These are phyloP conservation scores for Carex cristatella DNA, from an alignment of 176 grass and related monocot genomes.

Conservation along the genomic window DNA sequence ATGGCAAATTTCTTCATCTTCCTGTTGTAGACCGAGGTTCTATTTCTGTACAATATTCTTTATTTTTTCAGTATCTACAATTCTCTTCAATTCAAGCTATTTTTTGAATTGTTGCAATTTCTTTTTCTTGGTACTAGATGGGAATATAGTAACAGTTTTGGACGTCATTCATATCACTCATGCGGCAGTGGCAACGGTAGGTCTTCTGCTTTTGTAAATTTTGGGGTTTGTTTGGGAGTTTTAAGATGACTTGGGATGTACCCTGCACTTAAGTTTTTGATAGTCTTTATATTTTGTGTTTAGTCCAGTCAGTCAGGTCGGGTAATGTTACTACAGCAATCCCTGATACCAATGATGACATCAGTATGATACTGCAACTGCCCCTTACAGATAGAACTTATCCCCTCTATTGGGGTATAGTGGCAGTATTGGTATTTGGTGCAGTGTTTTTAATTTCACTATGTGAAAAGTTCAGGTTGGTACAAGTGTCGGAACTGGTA, in stretches of 20 bases:
- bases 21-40: slow-evolving; percentile 84
- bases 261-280: background rate
- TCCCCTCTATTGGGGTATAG: background rate
- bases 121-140: slow-evolving; percentile 49
- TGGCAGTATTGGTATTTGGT: background rate
- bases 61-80: background rate
- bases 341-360: background rate
- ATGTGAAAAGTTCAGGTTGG: slow-evolving; percentile 45
- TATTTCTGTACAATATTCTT: background rate
- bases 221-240: background rate
- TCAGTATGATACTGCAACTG: background rate
- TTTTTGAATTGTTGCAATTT: background rate
- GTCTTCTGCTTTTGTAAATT: slow-evolving; percentile 4
- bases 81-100: slow-evolving; percentile 2
- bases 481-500: slow-evolving; percentile 37
- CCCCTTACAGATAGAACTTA: background rate
- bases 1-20: slow-evolving; percentile 89
- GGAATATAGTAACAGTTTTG: slow-evolving; percentile 75
- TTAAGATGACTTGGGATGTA: slow-evolving; percentile 2
- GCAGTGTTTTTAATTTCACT: background rate
- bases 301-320: background rate
- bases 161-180: slow-evolving; percentile 97
- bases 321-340: background rate
- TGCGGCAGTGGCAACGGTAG: slow-evolving; percentile 87
- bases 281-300: slow-evolving; percentile 4